These are phyloP conservation scores for Microcos paniculata DNA, from an alignment of 345 rosid genomes.

Conservation along the genomic window DNA sequence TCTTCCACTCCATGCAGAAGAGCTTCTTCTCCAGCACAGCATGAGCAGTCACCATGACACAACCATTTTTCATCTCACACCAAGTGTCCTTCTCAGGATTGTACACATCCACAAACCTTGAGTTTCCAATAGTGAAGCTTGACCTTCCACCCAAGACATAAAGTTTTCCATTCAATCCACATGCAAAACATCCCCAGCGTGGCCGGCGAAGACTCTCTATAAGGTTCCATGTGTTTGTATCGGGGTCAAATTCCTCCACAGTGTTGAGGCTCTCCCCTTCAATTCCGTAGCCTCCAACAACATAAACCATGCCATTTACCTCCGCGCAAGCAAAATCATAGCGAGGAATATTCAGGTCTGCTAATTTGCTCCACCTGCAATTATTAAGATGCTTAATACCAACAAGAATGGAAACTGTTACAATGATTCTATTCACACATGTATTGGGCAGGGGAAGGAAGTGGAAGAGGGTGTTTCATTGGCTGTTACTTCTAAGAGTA, in stretches of 20 bases:
- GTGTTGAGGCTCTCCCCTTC: conserved; percentile 73
- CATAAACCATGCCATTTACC: conserved; percentile 79
- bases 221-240: conserved; percentile 53
- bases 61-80: conserved; percentile 81
- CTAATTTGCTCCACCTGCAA: conserved; percentile 82
- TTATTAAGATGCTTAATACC: conserved; percentile 11
- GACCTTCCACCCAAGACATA: conserved; percentile 97
- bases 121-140: conserved; percentile 85
- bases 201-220: conserved; percentile 81
- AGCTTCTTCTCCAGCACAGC: conserved; percentile 74
- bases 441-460: neutral
- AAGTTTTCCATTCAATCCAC: conserved; percentile 71
- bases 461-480: neutral
- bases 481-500: neutral
- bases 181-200: conserved; percentile 86
- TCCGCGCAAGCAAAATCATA: conserved; percentile 89
- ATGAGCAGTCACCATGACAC: conserved; percentile 94
- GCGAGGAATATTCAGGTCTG: conserved; percentile 71
- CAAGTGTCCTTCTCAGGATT: conserved; percentile 60
- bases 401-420: conserved; percentile 1
- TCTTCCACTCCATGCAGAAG: conserved; percentile 89
- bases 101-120: conserved; percentile 73
- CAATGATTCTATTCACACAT: neutral
- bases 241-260: conserved; percentile 78
- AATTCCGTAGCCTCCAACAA: conserved; percentile 72